phyloP scores from a whole-genome alignment of 164 flowering plant species.

The Saururus chinensis region DNA sequence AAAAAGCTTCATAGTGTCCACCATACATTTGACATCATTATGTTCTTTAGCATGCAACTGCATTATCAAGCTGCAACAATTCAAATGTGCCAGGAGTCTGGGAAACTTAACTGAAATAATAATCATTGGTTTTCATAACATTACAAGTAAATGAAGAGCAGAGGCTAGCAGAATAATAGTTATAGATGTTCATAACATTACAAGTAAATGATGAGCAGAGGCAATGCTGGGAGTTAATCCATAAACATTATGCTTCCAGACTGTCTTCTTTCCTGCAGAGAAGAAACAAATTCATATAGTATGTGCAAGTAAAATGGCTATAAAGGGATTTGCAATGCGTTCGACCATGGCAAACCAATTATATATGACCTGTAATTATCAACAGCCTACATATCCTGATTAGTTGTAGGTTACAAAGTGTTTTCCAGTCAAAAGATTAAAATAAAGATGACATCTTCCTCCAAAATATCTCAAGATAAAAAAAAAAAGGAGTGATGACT shows the following conservation, averaged over 20 bases:
- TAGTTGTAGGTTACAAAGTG: not conserved
- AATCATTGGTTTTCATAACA: not conserved
- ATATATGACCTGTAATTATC: too few relatives aligned
- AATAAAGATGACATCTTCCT: too few relatives aligned
- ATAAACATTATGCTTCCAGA: slow-evolving; percentile 73
- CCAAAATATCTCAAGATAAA: too few relatives aligned
- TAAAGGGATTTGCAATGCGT: too few relatives aligned
- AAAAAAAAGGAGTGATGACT: too few relatives aligned
- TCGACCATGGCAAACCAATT: not conserved
- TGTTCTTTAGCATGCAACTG: slow-evolving; percentile 73
- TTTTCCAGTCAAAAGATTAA: too few relatives aligned
- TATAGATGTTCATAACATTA: slow-evolving; percentile 14
- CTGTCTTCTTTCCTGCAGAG: slow-evolving; percentile 54
- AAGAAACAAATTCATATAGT: slow-evolving; percentile 1
- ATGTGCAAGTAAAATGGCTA: not conserved
- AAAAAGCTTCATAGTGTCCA: slow-evolving; percentile 55
- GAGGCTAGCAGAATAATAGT: slow-evolving; percentile 27
- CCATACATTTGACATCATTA: slow-evolving; percentile 62
- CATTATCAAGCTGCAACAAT: slow-evolving; percentile 5
- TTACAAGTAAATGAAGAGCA: slow-evolving; percentile 76
- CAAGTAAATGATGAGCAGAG: slow-evolving; percentile 76
- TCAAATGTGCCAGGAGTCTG: not conserved
- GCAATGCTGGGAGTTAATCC: slow-evolving; percentile 69
- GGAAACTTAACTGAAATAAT: not conserved
- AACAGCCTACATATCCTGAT: not conserved